Conservation (phyloP, 257 asterid genomes). For the Capsicum chinense region DNA sequence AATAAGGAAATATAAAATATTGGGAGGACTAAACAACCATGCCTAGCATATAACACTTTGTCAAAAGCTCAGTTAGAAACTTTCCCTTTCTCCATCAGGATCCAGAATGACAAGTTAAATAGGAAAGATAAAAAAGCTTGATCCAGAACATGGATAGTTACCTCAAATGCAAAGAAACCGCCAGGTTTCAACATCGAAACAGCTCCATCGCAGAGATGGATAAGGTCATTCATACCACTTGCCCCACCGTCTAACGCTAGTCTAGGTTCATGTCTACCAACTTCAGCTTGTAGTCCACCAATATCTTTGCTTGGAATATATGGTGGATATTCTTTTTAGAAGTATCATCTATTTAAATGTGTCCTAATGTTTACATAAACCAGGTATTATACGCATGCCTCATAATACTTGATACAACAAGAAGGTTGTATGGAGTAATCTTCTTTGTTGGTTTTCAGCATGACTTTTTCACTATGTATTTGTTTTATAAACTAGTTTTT, state of each 20-base stretch:
- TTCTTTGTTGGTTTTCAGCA: too few relatives aligned
- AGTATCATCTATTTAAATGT: too few relatives aligned
- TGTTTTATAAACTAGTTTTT: too few relatives aligned
- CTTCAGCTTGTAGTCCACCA: constrained; percentile 84
- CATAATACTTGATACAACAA: too few relatives aligned
- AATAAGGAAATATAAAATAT: not conserved
- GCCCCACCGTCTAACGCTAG: constrained; percentile 91
- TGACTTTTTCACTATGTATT: too few relatives aligned
- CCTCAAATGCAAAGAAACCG: constrained; percentile 96
- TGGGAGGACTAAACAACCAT: not conserved
- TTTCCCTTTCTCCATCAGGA: not conserved
- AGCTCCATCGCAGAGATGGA: constrained; percentile 78
- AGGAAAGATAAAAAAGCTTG: not conserved
- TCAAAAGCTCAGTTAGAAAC: not conserved
- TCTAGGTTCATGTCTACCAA: constrained; percentile 70
- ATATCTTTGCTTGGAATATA: constrained; percentile 77
- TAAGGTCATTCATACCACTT: constrained; percentile 69
- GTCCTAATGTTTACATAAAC: too few relatives aligned
- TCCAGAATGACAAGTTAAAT: not conserved
- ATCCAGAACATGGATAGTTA: constrained; percentile 30
- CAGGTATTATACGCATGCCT: too few relatives aligned
- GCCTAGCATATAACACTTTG: too few relatives aligned
- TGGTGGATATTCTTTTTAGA: constrained; percentile 53
- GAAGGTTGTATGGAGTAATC: too few relatives aligned
- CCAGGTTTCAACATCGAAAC: constrained; percentile 70